Conservation (phyloP, 257 asterid genomes). For the Przewalskia tangutica region DNA sequence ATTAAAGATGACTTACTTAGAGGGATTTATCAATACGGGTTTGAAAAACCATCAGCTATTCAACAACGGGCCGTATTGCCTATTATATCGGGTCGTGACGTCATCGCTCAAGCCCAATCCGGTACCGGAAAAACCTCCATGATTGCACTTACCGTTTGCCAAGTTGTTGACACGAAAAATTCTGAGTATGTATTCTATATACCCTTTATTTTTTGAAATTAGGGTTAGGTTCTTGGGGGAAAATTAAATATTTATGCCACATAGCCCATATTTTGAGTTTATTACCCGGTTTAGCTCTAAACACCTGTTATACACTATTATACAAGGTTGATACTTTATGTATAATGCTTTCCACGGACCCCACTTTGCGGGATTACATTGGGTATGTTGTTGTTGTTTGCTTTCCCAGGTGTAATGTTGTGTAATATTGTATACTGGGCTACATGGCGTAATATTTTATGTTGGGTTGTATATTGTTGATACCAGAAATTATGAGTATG, state of each 20-base stretch:
- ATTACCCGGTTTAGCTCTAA: conserved; percentile 22
- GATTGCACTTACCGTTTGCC: conserved; percentile 92
- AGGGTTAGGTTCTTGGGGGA: conserved; percentile 30
- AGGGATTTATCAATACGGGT: conserved; percentile 76
- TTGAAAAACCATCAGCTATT: conserved; percentile 91
- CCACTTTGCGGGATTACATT: too few relatives aligned
- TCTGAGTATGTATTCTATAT: conserved; percentile 45
- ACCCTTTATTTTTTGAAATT: too few relatives aligned
- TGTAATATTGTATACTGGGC: too few relatives aligned
- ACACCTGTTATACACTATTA: too few relatives aligned
- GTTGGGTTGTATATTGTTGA: too few relatives aligned
- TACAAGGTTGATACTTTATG: too few relatives aligned
- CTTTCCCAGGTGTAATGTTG: too few relatives aligned
- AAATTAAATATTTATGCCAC: background rate
- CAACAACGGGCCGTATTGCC: conserved; percentile 86
- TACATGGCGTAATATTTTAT: too few relatives aligned
- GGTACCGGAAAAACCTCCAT: conserved; percentile 92
- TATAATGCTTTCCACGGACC: too few relatives aligned
- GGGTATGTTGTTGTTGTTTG: too few relatives aligned
- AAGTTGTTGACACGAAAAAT: conserved; percentile 80
- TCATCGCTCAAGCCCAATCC: conserved; percentile 89
- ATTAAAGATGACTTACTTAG: conserved; percentile 69
- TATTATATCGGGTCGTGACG: conserved; percentile 75
- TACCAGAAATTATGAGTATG: too few relatives aligned
- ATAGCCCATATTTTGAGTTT: conserved; percentile 5